Evolutionary conservation across 2,329 filamentous ascomycete species (phyloP), one percentile per base, ranked within the genome.

Genomic region (Juglanconis sp.): DNA sequence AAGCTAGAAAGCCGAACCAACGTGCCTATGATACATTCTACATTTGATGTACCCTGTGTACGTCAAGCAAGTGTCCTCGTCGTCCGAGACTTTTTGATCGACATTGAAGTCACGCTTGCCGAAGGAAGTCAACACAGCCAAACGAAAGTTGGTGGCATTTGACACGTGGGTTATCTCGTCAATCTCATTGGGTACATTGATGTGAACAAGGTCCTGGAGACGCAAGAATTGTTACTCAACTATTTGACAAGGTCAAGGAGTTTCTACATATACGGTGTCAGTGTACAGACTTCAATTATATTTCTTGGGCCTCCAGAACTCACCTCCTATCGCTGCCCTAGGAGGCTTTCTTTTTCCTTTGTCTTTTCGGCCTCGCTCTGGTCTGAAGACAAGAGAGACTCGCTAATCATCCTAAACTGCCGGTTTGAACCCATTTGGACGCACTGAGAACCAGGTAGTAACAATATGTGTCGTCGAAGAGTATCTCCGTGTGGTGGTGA

Each of bases 1-100:
- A 48, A 48, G 24, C n/a, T 48, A 17, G 17, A 48, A 8, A n/a
- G 46, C 8, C 46, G 9, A n/a, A 48, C 46, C 24, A 17, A 48
- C 17, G 17, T 48, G 15, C 15, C 24, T 40, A 13, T 40, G 3
- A 13, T 2, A 40, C 7, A 40, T 40, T 40, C 36, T 8, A 13
- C 36, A 85, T 49, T 76, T 79, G 63, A 80, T 78, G 56, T 84
- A 85, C 1, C 82, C 81, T 0, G 76, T 69, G 64, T 84, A 84
- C 2, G 81, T 85, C 65, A 82, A 66, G 53, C 76, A 77, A 2
- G 78, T 77, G 57, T 84, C 81, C 13, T 78, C 73, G 44, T 77
- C 75, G 15, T 75, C 70, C 5, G 72, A 73, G 35, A 82, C 79
- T 11, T 75, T 73, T 7, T 77, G 69, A 60, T 77, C 75, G 10